Evolutionary conservation across 1,284 basidiomycete species (phyloP), one percentile per base, ranked within the genome.

Genomic region (Irpex rosettiformis): DNA sequence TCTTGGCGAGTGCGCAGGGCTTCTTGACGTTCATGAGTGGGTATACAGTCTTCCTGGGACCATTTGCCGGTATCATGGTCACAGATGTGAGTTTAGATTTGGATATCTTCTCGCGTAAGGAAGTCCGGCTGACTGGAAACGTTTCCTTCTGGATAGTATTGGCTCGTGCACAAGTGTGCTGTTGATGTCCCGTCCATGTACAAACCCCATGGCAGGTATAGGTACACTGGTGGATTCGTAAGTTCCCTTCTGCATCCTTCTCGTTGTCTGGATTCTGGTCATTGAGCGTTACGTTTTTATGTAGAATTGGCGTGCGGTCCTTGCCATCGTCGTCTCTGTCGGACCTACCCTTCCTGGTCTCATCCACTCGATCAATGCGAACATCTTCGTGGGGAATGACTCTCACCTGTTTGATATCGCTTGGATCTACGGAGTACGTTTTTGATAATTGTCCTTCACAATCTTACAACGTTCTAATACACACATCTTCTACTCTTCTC

Each of bases 101-200:
- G 21, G 24, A 13, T 52, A 43, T 25, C 59, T 22, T 22, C 10
- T 22, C 21, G n/a, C 54, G 57, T 29, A 10, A 53, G 55, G 30
- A 52, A 27, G 29, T 24, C n/a, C 54, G 16, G 21, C 21, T 18
- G 8, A 45, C 43, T 21, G 5, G 10, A 18, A 24, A 10, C 33
- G 3, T 45, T 56, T 54, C 24, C 8, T 30, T 37, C 10, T 37
- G n/a, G 10, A 13, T 58, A 88, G 85, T 88, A 85, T 64, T 88
- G 83, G 85, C 66, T 89, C 27, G 73, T 89, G 3, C 87, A 88
- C 66, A 75, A 69, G 60, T 73, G 85, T 56, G 80, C 79, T 29
- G 83, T 88, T 8, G 85, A 88, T 60, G 85, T 90, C 4, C 84
- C 84, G 22, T 80, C 85, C 0, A 87, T 89, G 85, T 90, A 88